These are phyloP conservation scores for Xylaria bambusicola DNA, from an alignment of 495 filamentous ascomycete species.

Conservation along the genomic window DNA sequence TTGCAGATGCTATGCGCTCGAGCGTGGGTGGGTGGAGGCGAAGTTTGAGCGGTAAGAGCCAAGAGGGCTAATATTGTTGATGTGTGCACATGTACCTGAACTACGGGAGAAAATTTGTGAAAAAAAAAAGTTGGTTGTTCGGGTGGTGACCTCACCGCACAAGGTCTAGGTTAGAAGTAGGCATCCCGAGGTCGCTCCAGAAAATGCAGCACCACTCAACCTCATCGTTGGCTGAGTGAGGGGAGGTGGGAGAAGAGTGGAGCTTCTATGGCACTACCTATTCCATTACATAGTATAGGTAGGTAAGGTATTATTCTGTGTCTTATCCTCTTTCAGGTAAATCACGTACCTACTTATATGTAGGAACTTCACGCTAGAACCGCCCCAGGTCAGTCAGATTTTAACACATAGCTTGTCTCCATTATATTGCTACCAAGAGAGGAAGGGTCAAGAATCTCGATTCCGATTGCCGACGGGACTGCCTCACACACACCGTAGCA, in stretches of 20 bases:
- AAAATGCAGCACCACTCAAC: no score
- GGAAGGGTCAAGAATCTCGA: no score
- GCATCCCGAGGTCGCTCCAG: slow-evolving; percentile 12
- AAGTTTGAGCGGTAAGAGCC: no score
- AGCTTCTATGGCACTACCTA: neutral
- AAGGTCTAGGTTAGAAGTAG: neutral
- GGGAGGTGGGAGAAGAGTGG: slow-evolving; percentile 2
- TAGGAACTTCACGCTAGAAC: neutral
- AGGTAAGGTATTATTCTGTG: no score
- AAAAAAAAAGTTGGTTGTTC: slow-evolving; percentile 7
- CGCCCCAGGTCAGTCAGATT: neutral
- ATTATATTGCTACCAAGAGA: no score
- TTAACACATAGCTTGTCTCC: no score
- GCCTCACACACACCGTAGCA: no score
- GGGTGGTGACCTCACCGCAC: slow-evolving; percentile 1
- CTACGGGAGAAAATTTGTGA: neutral
- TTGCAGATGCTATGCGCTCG: no score
- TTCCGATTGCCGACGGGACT: no score
- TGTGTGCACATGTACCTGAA: neutral
- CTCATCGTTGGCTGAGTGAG: slow-evolving; percentile 7
- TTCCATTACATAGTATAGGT: no score
- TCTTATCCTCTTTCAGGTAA: no score
- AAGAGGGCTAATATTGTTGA: no score
- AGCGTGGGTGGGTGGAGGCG: neutral
- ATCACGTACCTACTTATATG: neutral